Evolutionary conservation across 140 eudicot species (phyloP).

Genomic region (Flaveria floridana): DNA sequence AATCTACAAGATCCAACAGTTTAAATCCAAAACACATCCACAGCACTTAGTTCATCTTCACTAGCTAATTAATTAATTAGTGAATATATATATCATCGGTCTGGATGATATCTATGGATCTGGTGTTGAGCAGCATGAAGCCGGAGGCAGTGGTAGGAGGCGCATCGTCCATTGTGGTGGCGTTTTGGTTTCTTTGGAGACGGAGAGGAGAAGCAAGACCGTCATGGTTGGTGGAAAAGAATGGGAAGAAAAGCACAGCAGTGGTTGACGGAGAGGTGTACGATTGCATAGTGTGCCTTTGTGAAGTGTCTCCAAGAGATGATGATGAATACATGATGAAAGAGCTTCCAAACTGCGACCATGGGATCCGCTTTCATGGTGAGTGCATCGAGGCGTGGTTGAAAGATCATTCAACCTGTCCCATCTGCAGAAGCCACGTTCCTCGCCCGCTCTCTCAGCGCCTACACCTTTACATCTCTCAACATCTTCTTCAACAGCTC

Average conservation of each 20-base stretch:
- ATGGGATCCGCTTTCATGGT: conserved; percentile 37
- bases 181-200: no score
- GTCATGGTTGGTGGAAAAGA: neutral
- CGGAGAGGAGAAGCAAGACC: neutral
- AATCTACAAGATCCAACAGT: neutral
- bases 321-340: neutral
- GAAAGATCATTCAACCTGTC: conserved; percentile 39
- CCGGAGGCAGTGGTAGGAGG: no score
- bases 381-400: conserved; percentile 39
- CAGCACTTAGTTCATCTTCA: no score
- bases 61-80: neutral
- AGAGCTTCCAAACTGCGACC: conserved; percentile 37
- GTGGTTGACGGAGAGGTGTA: neutral
- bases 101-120: neutral
- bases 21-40: neutral
- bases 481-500: conserved; percentile 10
- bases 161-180: neutral
- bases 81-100: no score
- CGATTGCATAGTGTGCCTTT: conserved; percentile 39
- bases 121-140: neutral
- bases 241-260: neutral
- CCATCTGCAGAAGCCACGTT: conserved; percentile 37
- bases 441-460: conserved; percentile 28
- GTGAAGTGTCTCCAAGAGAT: conserved; percentile 25
- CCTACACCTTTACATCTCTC: conserved; percentile 9